Evolutionary conservation across 163 green algal species (phyloP).

Genomic region (Volvox carteri): DNA sequence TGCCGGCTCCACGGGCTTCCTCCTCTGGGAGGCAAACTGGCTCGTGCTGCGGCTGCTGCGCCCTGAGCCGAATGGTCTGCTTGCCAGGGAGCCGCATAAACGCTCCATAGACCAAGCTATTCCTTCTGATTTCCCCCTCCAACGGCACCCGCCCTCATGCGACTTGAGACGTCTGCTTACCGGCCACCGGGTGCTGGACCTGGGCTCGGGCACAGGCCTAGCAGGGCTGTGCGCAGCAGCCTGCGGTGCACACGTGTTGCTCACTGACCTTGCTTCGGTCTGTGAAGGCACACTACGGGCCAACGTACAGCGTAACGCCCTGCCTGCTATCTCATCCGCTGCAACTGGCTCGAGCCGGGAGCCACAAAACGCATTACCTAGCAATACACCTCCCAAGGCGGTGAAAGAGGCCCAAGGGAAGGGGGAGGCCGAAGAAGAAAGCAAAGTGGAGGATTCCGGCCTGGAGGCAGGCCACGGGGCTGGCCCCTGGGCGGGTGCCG

Average conservation of each 20-base stretch:
- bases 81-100: too few species aligned
- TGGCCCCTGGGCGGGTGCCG: conserved; percentile 2
- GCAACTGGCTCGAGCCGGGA: too few species aligned
- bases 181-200: conserved; percentile 74
- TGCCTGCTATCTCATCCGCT: not conserved
- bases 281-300: conserved; percentile 20
- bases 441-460: too few species aligned
- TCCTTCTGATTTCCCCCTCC: too few species aligned
- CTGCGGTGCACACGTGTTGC: conserved; percentile 71
- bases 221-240: conserved; percentile 71
- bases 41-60: conserved; percentile 41
- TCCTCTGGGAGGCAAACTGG: conserved; percentile 58
- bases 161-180: conserved; percentile 48
- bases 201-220: conserved; percentile 77
- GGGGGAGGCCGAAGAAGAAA: too few species aligned
- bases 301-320: conserved; percentile 51
- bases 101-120: too few species aligned
- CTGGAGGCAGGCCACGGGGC: not conserved
- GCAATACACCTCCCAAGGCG: not conserved
- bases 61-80: too few species aligned
- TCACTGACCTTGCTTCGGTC: conserved; percentile 73
- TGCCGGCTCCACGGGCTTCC: conserved; percentile 53
- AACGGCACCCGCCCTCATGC: too few species aligned
- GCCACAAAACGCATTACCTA: not conserved
- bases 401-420: too few species aligned